Base-by-base conservation (phyloP, 352 stramenopile genomes). In the Phytopythium helicoides region DNA sequence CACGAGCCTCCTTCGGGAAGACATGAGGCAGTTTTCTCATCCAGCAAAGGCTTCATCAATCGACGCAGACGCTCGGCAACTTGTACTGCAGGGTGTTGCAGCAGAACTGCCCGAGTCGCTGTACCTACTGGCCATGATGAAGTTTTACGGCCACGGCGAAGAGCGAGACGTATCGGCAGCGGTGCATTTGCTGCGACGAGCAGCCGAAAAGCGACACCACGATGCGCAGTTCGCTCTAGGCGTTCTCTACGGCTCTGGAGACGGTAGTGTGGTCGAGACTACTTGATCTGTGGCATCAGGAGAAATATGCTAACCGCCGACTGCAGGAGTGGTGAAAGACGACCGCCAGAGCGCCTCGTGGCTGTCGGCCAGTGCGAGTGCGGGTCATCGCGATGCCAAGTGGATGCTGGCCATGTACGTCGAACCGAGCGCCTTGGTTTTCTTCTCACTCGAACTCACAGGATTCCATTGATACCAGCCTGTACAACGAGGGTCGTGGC, bases 341-440 rank as follows among this genome's bases (percentile, higher is more conserved):
- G 67, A 79, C 26, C 70, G 50, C 1, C 40, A 53, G 39, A 75
- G 67, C 52, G 67, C 64, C 3, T 51, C 52, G 14, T 81, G 70
- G 70, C 70, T 84, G 18, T 37, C 58, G 1, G 63, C 58, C n/a
- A 76, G 67, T 56, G 64, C 70, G 19, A 58, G 56, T 18, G 54
- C 54, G 14, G 67, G 73, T 9, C 73, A 84, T 44, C 39, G 38
- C 9, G 70, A 81, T 19, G 70, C 73, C 28, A 72, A 76, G 51
- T 84, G 73, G 73, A 81, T 81, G 68, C 48, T 84, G 19, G 73
- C 73, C 15, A 52, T 63, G 73, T 84, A 22, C 16, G 73, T 65
- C 2, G 7, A 21, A 8, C 12, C 41, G 15, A 33, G 15, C 21
- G 5, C 0, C 14, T 34, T 6, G 3, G 15, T 10, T 31, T n/a